These are phyloP conservation scores for Metschnikowia colocasiae DNA, from an alignment of 805 yeast genomes.

Conservation along the genomic window DNA sequence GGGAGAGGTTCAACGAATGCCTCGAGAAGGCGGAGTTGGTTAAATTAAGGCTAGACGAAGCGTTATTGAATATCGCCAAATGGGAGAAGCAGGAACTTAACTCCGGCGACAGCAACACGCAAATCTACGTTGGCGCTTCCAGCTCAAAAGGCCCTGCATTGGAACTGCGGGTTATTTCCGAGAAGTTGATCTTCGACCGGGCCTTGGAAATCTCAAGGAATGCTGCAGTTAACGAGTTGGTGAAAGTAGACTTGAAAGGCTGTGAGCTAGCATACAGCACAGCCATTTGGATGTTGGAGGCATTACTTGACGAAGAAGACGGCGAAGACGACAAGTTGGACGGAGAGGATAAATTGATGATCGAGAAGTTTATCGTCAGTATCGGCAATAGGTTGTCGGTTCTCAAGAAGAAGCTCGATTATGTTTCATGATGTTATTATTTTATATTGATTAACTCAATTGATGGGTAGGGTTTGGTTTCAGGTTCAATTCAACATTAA, in stretches of 20 bases:
- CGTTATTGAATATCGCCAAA: slow-evolving; percentile 34
- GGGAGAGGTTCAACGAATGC: slow-evolving; percentile 84
- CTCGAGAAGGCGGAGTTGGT: slow-evolving; percentile 84
- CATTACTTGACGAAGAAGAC: slow-evolving; percentile 54
- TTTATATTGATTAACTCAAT: slow-evolving; percentile 1
- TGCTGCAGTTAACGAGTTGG: slow-evolving; percentile 86
- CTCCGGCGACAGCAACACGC: slow-evolving; percentile 1
- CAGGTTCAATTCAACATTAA: slow-evolving; percentile 1
- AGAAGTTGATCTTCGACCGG: slow-evolving; percentile 83
- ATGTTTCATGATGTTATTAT: slow-evolving; percentile 6
- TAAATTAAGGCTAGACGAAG: slow-evolving; percentile 52
- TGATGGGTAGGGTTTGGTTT: slow-evolving; percentile 6
- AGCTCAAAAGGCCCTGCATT: slow-evolving; percentile 6
- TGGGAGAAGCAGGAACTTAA: background rate
- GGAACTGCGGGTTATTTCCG: slow-evolving; percentile 53
- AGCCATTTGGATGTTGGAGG: slow-evolving; percentile 93
- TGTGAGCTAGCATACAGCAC: slow-evolving; percentile 90
- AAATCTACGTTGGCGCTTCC: slow-evolving; percentile 12
- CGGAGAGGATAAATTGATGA: slow-evolving; percentile 67
- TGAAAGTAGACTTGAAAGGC: slow-evolving; percentile 64
- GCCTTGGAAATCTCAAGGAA: slow-evolving; percentile 89
- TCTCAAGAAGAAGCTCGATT: slow-evolving; percentile 53
- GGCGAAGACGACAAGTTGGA: slow-evolving; percentile 49
- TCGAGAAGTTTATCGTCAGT: slow-evolving; percentile 76
- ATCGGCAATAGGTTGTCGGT: slow-evolving; percentile 77